Evolutionary conservation across 176 grass and related monocot genomes (phyloP), one percentile per base, ranked within the genome.

Genomic region (Puccinellia tenuiflora): DNA sequence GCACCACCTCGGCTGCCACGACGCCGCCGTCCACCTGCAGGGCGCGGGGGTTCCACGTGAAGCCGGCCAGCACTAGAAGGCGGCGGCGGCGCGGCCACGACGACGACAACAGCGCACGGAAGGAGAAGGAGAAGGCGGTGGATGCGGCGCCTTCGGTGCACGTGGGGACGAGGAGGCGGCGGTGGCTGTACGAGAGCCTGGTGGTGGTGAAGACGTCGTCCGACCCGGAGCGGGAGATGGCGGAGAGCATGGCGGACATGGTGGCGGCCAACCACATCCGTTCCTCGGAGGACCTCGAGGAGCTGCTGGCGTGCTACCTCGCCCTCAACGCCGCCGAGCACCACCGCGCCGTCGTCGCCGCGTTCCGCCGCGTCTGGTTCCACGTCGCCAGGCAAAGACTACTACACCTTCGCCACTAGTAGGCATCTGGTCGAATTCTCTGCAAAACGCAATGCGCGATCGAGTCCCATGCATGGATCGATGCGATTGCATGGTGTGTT

Each of bases 241-340:
- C 86, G 37, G 92, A 92, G 70, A 94, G 92, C 83, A 97, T 97
- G 92, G 70, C 90, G 39, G 95, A 97, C 72, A 97, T 97, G 95
- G 86, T 97, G 52, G 60, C 64, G 13, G 90, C 88, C 81, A 97
- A 94, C 68, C 70, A 56, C 39, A 81, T 97, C 25, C 56, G 72
- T n/a, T 56, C 40, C 69, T 6, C 81, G 3, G 88, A 88, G 79
- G 95, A 94, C 62, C 84, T 94, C 50, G 88, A 97, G 90, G 92
- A 97, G 81, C 86, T 97, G 22, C 84, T 97, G 8, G 88, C 92
- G 3, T 97, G 92, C 86, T 97, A 94, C 91, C 84, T 97, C 24
- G 86, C 92, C 21, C 86, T 97, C 81, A 97, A 97, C 90, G 89
- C 92, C 26, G 79, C 81, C 84, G 90, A 92, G 89, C 91, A 97